A percentile compares a stretch with the other conserved stretches of the same genome.
Conservation (phyloP, 805 yeast species). For the Starmerella vaccinii region DNA sequence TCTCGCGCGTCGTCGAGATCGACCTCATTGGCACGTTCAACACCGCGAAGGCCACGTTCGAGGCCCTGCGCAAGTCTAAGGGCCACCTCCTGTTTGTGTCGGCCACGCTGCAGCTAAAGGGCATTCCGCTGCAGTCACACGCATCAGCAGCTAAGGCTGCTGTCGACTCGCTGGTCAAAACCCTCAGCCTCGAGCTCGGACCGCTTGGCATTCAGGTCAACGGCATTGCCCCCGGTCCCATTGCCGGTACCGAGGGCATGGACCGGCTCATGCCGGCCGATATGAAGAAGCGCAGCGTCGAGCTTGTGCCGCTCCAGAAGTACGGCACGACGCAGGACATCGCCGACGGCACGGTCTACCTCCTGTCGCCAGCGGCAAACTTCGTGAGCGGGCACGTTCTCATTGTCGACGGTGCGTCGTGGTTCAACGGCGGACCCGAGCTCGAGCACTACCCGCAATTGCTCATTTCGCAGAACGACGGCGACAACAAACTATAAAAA, state of each 20-base stretch:
- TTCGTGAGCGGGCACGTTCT: conserved; percentile 66
- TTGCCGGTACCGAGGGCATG: conserved; percentile 78
- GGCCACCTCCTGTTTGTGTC: conserved; percentile 72
- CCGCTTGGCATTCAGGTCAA: conserved; percentile 78
- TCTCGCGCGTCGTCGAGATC: conserved; percentile 75
- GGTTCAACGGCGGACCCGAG: conserved; percentile 47
- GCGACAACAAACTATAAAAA: conserved; percentile 33
- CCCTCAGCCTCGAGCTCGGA: conserved; percentile 83
- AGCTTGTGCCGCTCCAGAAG: conserved; percentile 43
- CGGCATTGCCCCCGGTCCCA: conserved; percentile 86
- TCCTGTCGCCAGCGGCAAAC: conserved; percentile 72
- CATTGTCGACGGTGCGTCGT: conserved; percentile 83
- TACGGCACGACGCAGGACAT: conserved; percentile 63
- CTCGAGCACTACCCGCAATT: conserved; percentile 38
- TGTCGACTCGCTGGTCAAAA: conserved; percentile 73
- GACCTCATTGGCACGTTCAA: conserved; percentile 84
- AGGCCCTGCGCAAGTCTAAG: conserved; percentile 50
- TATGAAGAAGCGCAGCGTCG: conserved; percentile 35
- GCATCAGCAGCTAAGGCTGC: conserved; percentile 97
- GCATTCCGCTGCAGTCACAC: conserved; percentile 80
- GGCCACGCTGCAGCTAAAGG: conserved; percentile 83
- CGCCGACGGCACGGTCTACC: conserved; percentile 75
- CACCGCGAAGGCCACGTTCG: conserved; percentile 72
- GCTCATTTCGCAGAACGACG: conserved; percentile 29
- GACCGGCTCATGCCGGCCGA: conserved; percentile 44